A percentile compares a stretch with the other conserved stretches of the same genome.
Conservation (phyloP, 306 rosid genomes). For the Spatholobus suberectus region DNA sequence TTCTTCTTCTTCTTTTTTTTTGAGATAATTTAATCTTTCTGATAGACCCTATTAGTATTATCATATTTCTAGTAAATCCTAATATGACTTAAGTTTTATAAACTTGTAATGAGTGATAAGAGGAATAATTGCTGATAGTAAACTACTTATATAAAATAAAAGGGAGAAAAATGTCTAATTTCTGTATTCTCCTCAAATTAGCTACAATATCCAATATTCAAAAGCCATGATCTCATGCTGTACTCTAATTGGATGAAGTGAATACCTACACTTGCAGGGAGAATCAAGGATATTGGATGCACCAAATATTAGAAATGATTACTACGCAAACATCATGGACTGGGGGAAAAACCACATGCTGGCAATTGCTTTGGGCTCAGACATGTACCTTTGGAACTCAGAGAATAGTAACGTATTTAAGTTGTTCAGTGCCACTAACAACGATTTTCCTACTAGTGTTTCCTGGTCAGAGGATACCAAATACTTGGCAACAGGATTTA, state of each 20-base stretch:
- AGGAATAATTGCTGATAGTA: not conserved
- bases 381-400: constrained; percentile 73
- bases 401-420: constrained; percentile 43
- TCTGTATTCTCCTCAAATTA: not conserved
- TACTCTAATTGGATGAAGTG: constrained; percentile 1
- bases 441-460: constrained; percentile 63
- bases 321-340: constrained; percentile 67
- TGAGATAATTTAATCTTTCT: not conserved
- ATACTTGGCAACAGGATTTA: constrained; percentile 57
- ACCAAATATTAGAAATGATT: constrained; percentile 69
- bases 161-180: not conserved
- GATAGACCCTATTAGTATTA: not conserved
- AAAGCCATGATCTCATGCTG: not conserved
- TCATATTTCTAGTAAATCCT: not conserved
- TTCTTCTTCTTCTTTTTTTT: not conserved
- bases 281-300: constrained; percentile 75
- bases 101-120: not conserved
- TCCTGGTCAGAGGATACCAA: constrained; percentile 69
- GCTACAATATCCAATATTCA: not conserved
- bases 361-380: constrained; percentile 68
- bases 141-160: not conserved
- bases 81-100: not conserved
- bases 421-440: constrained; percentile 45
- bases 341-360: constrained; percentile 76
- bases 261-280: constrained; percentile 45